Conservation (phyloP, 768 basidiomycete genomes). For the Galerina marginata region DNA sequence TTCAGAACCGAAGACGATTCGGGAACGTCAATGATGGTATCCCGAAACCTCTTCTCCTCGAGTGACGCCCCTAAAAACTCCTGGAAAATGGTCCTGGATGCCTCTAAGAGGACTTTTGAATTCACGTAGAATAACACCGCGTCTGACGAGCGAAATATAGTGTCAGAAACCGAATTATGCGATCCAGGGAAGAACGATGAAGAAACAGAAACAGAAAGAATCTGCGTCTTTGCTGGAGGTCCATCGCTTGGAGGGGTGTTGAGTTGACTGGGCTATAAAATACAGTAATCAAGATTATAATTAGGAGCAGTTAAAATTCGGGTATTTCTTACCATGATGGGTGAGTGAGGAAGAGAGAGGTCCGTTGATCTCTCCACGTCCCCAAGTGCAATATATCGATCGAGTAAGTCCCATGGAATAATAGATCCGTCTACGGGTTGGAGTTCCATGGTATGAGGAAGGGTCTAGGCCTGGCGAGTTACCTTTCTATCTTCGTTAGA, state of each 20-base stretch:
- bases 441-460: too few relatives aligned
- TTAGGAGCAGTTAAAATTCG: background rate
- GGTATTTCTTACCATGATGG: slow-evolving; percentile 5
- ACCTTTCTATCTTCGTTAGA: too few relatives aligned
- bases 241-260: slow-evolving; percentile 8
- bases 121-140: slow-evolving; percentile 34
- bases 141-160: slow-evolving; percentile 32
- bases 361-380: too few relatives aligned
- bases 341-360: background rate
- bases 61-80: slow-evolving; percentile 20
- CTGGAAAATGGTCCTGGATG: slow-evolving; percentile 21
- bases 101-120: slow-evolving; percentile 17
- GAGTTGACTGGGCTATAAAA: slow-evolving; percentile 6
- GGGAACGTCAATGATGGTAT: slow-evolving; percentile 23
- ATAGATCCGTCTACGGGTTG: too few relatives aligned
- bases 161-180: slow-evolving; percentile 26
- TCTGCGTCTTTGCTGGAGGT: background rate
- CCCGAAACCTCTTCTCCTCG: slow-evolving; percentile 11
- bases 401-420: too few relatives aligned
- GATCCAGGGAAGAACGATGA: slow-evolving; percentile 32
- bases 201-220: slow-evolving; percentile 30
- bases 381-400: too few relatives aligned
- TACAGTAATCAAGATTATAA: background rate
- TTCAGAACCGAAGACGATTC: slow-evolving; percentile 29
- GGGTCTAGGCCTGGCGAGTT: too few relatives aligned